Conservation (phyloP, 78 protist species). For the Protostelium mycophagum region DNA sequence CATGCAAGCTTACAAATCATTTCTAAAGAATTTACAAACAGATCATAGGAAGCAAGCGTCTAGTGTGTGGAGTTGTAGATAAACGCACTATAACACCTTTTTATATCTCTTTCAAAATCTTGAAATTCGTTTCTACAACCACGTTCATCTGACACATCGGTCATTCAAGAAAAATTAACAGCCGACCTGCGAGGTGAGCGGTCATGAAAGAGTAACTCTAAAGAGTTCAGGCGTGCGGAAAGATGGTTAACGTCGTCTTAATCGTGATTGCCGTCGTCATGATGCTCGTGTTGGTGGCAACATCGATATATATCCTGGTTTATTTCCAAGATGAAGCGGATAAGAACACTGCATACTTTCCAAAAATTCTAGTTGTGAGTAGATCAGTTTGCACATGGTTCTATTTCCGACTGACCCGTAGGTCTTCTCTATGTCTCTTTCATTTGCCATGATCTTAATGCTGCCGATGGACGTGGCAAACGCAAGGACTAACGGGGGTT, state of each 20-base stretch:
- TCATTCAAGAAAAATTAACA: too few species aligned
- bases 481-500: conserved; percentile 36
- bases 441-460: conserved; percentile 33
- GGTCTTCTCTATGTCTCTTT: conserved; percentile 45
- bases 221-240: too few species aligned
- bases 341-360: not conserved
- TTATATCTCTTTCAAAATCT: too few species aligned
- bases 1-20: too few species aligned
- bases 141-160: too few species aligned
- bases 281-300: not conserved
- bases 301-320: not conserved
- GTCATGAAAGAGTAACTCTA: too few species aligned
- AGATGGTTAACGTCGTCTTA: not conserved
- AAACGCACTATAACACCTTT: too few species aligned
- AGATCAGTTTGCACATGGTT: not conserved
- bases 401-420: not conserved
- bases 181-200: too few species aligned
- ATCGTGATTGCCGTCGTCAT: not conserved
- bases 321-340: not conserved
- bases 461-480: conserved; percentile 73
- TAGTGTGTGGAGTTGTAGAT: too few species aligned
- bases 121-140: too few species aligned
- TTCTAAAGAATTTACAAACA: too few species aligned
- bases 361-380: not conserved
- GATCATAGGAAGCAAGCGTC: too few species aligned